These are phyloP conservation scores for Pseudozyma hubeiensis DNA, from an alignment of 1,284 basidiomycete species.

Conservation along the genomic window DNA sequence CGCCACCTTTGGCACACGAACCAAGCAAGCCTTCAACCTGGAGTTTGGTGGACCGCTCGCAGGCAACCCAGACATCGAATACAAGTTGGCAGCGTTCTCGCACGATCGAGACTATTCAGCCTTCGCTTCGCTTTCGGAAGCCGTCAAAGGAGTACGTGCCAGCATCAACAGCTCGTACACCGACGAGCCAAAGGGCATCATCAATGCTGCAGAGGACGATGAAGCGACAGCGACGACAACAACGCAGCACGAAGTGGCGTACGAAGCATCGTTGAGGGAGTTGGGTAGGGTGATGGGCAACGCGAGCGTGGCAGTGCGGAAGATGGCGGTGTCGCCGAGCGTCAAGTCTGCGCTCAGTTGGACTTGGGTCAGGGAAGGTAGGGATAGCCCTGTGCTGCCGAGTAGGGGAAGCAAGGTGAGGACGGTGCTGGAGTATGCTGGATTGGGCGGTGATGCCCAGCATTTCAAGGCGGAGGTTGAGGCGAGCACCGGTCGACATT, in stretches of 20 bases:
- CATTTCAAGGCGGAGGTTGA: conserved; percentile 60
- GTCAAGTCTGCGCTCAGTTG: conserved; percentile 87
- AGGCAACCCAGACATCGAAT: conserved; percentile 74
- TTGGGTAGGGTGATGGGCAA: conserved; percentile 51
- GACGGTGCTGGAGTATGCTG: conserved; percentile 52
- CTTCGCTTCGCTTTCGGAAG: conserved; percentile 79
- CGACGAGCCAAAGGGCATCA: conserved; percentile 21
- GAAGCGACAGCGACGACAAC: conserved; percentile 24
- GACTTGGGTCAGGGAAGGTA: conserved; percentile 80
- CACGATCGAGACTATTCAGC: conserved; percentile 78
- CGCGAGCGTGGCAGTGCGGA: conserved; percentile 49
- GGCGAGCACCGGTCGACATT: conserved; percentile 20
- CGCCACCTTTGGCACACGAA: conserved; percentile 86
- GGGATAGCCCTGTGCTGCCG: conserved; percentile 79
- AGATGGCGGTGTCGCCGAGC: conserved; percentile 26
- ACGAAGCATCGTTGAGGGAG: conserved; percentile 55
- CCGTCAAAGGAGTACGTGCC: conserved; percentile 76
- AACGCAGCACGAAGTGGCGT: conserved; percentile 59
- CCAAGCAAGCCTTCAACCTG: conserved; percentile 78
- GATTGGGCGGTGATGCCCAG: conserved; percentile 60
- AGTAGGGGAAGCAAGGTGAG: conserved; percentile 45
- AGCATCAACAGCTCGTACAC: conserved; percentile 74
- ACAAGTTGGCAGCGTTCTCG: conserved; percentile 76
- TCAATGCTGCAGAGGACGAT: conserved; percentile 34
- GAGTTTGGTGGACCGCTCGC: conserved; percentile 62